A percentile compares a stretch with the other conserved stretches of the same genome.
Evolutionary conservation across 2,329 filamentous ascomycete genomes (phyloP).

Genomic region (Fusarium sororula): DNA sequence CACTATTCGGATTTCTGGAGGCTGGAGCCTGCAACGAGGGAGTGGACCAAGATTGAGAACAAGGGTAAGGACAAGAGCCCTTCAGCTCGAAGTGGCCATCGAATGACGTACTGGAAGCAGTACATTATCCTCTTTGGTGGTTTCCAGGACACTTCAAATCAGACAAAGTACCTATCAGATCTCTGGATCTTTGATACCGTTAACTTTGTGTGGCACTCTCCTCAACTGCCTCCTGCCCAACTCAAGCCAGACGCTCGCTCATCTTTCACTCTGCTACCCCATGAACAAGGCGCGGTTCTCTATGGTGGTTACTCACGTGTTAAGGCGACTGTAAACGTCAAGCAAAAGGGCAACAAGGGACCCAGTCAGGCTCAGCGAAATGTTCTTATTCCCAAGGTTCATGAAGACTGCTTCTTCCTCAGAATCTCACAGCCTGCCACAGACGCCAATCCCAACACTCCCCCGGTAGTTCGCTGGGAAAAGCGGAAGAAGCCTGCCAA

Average conservation of each 20-base stretch:
- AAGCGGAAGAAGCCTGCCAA: constrained; percentile 92
- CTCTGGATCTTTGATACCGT: constrained; percentile 95
- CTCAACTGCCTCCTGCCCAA: constrained; percentile 77
- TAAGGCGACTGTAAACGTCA: constrained; percentile 74
- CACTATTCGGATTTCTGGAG: constrained; percentile 99
- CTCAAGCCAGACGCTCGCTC: constrained; percentile 91
- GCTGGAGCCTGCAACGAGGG: constrained; percentile 81
- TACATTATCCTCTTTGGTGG: constrained; percentile 96
- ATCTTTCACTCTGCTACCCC: constrained; percentile 90
- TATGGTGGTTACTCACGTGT: constrained; percentile 95
- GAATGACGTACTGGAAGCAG: constrained; percentile 97
- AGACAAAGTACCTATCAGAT: constrained; percentile 92
- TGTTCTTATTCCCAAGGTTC: constrained; percentile 84
- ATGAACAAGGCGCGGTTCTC: constrained; percentile 87
- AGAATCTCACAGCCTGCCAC: constrained; percentile 77
- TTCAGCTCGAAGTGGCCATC: constrained; percentile 87
- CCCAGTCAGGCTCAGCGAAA: constrained; percentile 71
- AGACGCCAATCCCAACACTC: constrained; percentile 71
- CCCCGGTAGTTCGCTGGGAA: constrained; percentile 88
- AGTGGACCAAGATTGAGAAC: constrained; percentile 90
- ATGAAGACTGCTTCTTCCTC: constrained; percentile 95
- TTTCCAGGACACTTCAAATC: constrained; percentile 95
- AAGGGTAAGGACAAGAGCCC: constrained; percentile 81
- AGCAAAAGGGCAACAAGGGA: constrained; percentile 63
- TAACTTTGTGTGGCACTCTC: constrained; percentile 85